Evolutionary conservation across 306 rosid genomes (phyloP), one percentile per base, ranked within the genome.

Genomic region (Trifolium fragiferum): DNA sequence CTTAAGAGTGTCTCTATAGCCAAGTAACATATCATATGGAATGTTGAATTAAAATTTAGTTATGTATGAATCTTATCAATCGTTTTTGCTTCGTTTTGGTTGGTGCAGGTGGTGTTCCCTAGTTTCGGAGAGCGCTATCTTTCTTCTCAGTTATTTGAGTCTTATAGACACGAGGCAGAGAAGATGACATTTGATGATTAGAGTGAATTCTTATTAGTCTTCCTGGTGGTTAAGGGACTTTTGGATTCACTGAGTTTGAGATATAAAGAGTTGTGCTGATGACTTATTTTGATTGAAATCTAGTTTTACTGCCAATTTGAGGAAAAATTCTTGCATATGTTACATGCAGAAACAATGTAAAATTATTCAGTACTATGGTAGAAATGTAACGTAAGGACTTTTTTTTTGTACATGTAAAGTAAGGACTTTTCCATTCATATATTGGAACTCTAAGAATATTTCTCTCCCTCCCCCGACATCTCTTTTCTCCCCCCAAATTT

Each of bases 61-160:
- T 10, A 43, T 43, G 49, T 43, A 13, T 43, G 49, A 43, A 43
- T 11, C 49, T 43, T 43, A 43, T 43, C 49, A 41, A 2, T 41
- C 14, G 5, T 3, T 3, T 2, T 10, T 2, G 5, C 15, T 1
- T 57, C 11, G 23, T 68, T 30, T 15, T 71, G 20, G 6, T 63
- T 71, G 73, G 10, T 73, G 79, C 75, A 88, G 86, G 86, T 73
- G 61, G 41, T 88, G 37, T 83, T 88, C 65, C 86, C 92, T 10
- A 83, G 85, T 67, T 71, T 38, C 2, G 88, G 89, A 72, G 88
- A 85, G 79, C 86, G 82, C 10, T 85, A 85, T 60, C 74, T 88
- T 61, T 88, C 86, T 12, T 58, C 88, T 13, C 60, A 54, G 13
- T 77, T 88, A 53, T 88, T 85, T 14, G 88, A 85, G 44, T 78